Evolutionary conservation across 2,329 filamentous ascomycete species (phyloP), one percentile per base, ranked within the genome.

Genomic region (Pyricularia sp.): DNA sequence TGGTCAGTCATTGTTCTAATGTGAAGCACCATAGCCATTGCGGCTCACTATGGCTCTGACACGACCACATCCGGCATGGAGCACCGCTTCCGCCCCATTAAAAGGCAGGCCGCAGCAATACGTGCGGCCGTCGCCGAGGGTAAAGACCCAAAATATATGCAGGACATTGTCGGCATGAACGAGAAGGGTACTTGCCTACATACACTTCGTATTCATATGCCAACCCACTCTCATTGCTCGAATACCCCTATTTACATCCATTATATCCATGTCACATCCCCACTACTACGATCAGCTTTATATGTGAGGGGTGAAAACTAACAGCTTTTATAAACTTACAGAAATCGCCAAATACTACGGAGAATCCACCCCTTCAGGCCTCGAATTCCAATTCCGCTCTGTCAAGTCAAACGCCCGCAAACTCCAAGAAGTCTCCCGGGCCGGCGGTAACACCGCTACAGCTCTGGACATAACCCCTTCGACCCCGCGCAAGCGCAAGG

Each of bases 311-410:
- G 4, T 4, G n/a, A 50, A 4, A 20, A 50, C 42, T 50, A 50
- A 50, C 20, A 50, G 42, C 20, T 7, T 50, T n/a, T n/a, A 50
- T 50, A 50, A 20, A 20, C 14, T 33, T 23, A 66, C 70, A 89
- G 86, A 87, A 63, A 88, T 89, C 67, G 82, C 84, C 70, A 85
- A 83, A 70, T 84, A 85, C 76, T 89, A 86, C 71, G 86, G 86
- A 30, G 85, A 86, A 69, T 86, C 84, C 3, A 89, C 86, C 0
- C 74, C 80, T 0, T 81, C 82, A 25, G 87, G 87, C 10, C 82
- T 89, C n/a, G 82, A 84, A 72, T 89, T 86, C 74, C 86, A 88
- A 73, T 88, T 89, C 73, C 82, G 86, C 0, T 70, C 75, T 28
- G 83, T 88, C 77, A 87, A 86, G 76, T 79, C 79, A 50, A 80